A percentile compares a stretch with the other conserved stretches of the same genome.
phyloP scores from a whole-genome alignment of 208 protist species.

The Wallacemonas sp. region DNA sequence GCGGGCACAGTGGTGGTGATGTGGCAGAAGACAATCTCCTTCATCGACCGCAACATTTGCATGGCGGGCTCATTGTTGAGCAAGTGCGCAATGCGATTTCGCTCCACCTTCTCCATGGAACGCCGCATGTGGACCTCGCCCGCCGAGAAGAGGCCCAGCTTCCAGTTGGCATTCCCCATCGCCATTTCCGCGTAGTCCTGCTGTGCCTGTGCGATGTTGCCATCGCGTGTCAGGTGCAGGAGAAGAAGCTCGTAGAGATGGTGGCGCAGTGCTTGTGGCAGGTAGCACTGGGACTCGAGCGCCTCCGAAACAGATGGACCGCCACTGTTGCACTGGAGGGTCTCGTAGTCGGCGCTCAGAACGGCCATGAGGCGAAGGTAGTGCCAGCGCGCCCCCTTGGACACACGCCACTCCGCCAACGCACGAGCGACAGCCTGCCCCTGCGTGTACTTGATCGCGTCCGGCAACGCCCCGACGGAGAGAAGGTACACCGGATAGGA shows the following conservation, averaged over 20 bases:
- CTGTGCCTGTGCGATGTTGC: slow-evolving; percentile 40
- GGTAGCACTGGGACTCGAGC: neutral
- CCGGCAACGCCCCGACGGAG: slow-evolving; percentile 39
- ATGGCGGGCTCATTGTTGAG: slow-evolving; percentile 86
- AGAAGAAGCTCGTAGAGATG: slow-evolving; percentile 20
- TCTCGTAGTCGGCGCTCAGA: slow-evolving; percentile 46
- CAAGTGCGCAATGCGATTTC: slow-evolving; percentile 72
- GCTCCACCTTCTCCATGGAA: slow-evolving; percentile 81
- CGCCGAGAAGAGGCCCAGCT: slow-evolving; percentile 80
- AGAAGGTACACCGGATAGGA: slow-evolving; percentile 58
- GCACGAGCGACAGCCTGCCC: slow-evolving; percentile 35
- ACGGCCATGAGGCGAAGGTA: slow-evolving; percentile 63
- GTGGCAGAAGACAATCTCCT: slow-evolving; percentile 31
- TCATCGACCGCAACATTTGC: slow-evolving; percentile 61
- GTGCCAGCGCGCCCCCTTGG: slow-evolving; percentile 39
- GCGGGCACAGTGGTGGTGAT: neutral
- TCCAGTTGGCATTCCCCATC: slow-evolving; percentile 85
- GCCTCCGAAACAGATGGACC: neutral
- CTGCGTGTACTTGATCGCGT: slow-evolving; percentile 29
- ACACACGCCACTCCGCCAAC: slow-evolving; percentile 42
- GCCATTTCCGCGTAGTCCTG: slow-evolving; percentile 78
- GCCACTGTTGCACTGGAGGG: slow-evolving; percentile 19
- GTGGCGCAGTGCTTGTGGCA: slow-evolving; percentile 7
- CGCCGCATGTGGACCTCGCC: slow-evolving; percentile 90
- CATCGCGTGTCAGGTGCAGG: slow-evolving; percentile 36